Evolutionary conservation across 371 early-diverging fungal species (phyloP).

Genomic region (Mucor sp.): DNA sequence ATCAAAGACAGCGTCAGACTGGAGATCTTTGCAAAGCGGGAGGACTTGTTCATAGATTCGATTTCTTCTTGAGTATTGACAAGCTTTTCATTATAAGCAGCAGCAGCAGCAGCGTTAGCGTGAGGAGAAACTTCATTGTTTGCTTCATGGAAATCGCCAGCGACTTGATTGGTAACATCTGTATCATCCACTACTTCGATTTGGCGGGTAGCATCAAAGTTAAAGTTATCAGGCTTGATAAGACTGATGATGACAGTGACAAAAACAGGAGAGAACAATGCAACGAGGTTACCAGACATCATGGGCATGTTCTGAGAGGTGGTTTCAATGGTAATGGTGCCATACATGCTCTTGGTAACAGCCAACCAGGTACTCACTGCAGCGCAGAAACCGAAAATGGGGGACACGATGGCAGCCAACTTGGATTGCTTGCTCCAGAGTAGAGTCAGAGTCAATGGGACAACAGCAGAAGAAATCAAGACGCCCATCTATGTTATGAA

Average conservation of each 20-base stretch:
- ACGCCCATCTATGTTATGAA: conserved; percentile 59
- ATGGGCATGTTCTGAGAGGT: conserved; percentile 69
- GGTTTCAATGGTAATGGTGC: conserved; percentile 54
- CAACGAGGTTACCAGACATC: conserved; percentile 69
- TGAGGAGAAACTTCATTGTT: conserved; percentile 1
- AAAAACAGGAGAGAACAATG: conserved; percentile 34
- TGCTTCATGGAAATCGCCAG: conserved; percentile 23
- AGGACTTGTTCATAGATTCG: conserved; percentile 28
- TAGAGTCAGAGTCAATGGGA: conserved; percentile 64
- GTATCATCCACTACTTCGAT: conserved; percentile 54
- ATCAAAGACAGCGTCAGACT: conserved; percentile 53
- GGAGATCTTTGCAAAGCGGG: conserved; percentile 34
- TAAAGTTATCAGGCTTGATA: conserved; percentile 62
- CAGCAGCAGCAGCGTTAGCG: not conserved
- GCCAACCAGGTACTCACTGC: conserved; percentile 67
- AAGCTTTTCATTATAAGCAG: not conserved
- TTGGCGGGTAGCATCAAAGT: conserved; percentile 56
- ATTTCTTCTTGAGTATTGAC: conserved; percentile 21
- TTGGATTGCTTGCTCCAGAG: conserved; percentile 67
- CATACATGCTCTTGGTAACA: conserved; percentile 54
- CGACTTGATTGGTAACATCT: conserved; percentile 14
- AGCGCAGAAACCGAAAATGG: conserved; percentile 52
- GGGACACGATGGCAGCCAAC: conserved; percentile 55
- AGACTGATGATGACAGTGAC: conserved; percentile 33
- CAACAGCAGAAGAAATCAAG: conserved; percentile 64